Conservation (phyloP, 208 protist species). For the Willaertia magna region DNA sequence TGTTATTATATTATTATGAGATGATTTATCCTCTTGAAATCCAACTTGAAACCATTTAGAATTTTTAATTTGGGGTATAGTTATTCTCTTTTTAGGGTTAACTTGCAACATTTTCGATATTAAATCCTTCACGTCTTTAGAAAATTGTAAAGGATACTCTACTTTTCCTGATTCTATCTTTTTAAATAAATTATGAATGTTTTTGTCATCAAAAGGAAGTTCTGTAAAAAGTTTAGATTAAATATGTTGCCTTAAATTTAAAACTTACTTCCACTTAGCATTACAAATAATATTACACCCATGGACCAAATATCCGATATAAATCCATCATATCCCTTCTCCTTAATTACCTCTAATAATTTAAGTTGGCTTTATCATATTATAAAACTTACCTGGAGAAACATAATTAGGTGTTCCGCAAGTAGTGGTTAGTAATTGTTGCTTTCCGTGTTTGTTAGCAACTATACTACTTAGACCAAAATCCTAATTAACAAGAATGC, state of each 20-base stretch:
- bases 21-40: not conserved
- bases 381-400: constrained; percentile 11
- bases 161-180: constrained; percentile 25
- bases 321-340: constrained; percentile 33
- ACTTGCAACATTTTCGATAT: not conserved
- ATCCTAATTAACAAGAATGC: not conserved
- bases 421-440: constrained; percentile 16
- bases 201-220: constrained; percentile 67
- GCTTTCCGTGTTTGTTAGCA: not conserved
- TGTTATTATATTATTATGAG: not conserved
- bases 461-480: constrained; percentile 24
- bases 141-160: not conserved
- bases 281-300: constrained; percentile 76
- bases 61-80: not conserved
- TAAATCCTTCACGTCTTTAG: not conserved
- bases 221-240: not conserved
- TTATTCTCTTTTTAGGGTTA: not conserved
- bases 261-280: constrained; percentile 69
- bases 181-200: constrained; percentile 47
- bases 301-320: constrained; percentile 69
- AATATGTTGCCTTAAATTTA: not conserved
- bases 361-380: too few species aligned
- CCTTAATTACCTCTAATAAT: constrained; percentile 22
- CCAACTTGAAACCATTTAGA: not conserved
- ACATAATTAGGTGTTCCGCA: constrained; percentile 33